These are phyloP conservation scores for Klebsormidium nitens DNA, from an alignment of 139 green algal species.

Conservation along the genomic window DNA sequence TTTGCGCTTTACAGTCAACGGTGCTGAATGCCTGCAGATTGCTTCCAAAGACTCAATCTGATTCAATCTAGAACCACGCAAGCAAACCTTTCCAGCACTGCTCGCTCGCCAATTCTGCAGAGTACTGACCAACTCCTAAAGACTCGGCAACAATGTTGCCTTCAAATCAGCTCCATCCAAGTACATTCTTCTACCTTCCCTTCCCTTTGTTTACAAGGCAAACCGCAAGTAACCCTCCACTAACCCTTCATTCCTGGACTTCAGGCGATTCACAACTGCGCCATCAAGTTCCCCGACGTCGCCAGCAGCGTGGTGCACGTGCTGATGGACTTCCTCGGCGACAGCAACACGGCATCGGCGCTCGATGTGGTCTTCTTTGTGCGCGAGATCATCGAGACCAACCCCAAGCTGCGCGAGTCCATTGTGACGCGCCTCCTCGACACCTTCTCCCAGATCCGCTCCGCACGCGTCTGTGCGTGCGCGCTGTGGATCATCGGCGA, in stretches of 20 bases:
- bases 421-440: slow-evolving; percentile 86
- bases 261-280: slow-evolving; percentile 86
- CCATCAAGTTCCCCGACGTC: slow-evolving; percentile 92
- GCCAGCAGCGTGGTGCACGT: slow-evolving; percentile 85
- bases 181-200: not conserved
- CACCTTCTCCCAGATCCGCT: slow-evolving; percentile 76
- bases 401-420: slow-evolving; percentile 68
- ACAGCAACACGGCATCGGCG: slow-evolving; percentile 73
- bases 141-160: no score
- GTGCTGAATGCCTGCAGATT: no score
- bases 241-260: not conserved
- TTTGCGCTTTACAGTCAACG: no score
- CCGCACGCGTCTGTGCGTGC: slow-evolving; percentile 73
- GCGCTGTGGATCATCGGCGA: slow-evolving; percentile 93
- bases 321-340: slow-evolving; percentile 96
- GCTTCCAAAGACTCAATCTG: no score
- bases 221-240: no score
- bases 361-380: slow-evolving; percentile 87
- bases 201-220: not conserved
- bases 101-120: no score
- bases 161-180: no score
- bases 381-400: slow-evolving; percentile 93
- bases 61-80: no score
- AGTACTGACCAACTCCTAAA: no score
- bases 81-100: no score